Conservation (phyloP, 2,329 filamentous ascomycete species). For the Xylaria sp. region DNA sequence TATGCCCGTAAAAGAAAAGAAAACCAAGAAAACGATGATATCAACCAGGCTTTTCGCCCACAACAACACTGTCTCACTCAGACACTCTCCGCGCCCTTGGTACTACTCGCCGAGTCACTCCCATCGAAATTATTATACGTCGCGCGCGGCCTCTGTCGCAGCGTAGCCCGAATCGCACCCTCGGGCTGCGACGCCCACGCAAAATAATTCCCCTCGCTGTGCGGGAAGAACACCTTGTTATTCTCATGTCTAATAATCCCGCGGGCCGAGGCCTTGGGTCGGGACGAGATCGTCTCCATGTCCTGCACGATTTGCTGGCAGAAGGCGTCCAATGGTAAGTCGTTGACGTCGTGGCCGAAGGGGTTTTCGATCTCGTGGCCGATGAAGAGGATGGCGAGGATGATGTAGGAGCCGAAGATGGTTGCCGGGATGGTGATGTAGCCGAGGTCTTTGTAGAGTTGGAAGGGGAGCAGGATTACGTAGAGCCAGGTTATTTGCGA, state of each 20-base stretch:
- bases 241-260: slow-evolving; percentile 44
- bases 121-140: slow-evolving; percentile 3
- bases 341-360: slow-evolving; percentile 79
- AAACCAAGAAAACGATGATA: too few species aligned
- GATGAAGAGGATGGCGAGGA: slow-evolving; percentile 68
- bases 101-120: not conserved
- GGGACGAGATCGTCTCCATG: slow-evolving; percentile 65
- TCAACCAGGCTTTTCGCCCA: too few species aligned
- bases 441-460: slow-evolving; percentile 57
- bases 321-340: slow-evolving; percentile 69
- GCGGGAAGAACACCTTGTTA: slow-evolving; percentile 49
- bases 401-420: slow-evolving; percentile 70
- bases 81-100: slow-evolving; percentile 6
- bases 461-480: slow-evolving; percentile 74
- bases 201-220: slow-evolving; percentile 31
- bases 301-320: slow-evolving; percentile 70
- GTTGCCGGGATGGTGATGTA: slow-evolving; percentile 78
- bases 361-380: slow-evolving; percentile 81
- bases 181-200: slow-evolving; percentile 31
- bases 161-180: slow-evolving; percentile 24
- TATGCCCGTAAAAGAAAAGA: too few species aligned
- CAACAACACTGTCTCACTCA: not conserved
- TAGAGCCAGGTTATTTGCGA: slow-evolving; percentile 84
- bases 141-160: slow-evolving; percentile 27
- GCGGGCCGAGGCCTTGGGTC: slow-evolving; percentile 44